These are phyloP conservation scores for Luffa aegyptiaca DNA, from an alignment of 306 rosid species.

Conservation along the genomic window DNA sequence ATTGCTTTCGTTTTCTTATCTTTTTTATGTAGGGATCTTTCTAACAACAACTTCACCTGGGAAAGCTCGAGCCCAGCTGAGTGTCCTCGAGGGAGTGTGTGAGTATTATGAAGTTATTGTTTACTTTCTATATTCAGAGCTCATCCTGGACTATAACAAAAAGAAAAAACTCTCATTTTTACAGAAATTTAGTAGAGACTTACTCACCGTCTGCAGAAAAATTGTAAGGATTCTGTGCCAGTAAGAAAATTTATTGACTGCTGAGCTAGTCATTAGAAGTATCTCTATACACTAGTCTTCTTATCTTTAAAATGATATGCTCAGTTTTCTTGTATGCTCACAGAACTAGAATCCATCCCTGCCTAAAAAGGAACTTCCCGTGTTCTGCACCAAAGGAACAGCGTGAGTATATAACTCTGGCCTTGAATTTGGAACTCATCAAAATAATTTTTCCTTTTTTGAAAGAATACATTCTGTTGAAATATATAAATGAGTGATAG, in stretches of 20 bases:
- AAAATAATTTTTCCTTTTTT: background rate
- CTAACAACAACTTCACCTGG: conserved; percentile 73
- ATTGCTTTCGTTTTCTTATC: background rate
- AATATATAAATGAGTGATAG: background rate
- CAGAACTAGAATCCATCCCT: conserved; percentile 42
- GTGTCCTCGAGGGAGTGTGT: conserved; percentile 71
- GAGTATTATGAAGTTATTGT: conserved; percentile 24
- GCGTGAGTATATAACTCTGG: conserved; percentile 33
- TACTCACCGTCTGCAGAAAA: conserved; percentile 46
- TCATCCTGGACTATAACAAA: background rate
- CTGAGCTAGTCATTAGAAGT: background rate
- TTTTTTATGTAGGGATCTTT: conserved; percentile 64
- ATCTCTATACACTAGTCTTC: background rate
- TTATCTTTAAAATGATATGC: background rate
- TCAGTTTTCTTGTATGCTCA: conserved; percentile 3
- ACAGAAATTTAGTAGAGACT: conserved; percentile 85
- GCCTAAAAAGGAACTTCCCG: conserved; percentile 65
- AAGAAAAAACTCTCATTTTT: conserved; percentile 10
- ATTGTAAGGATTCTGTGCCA: conserved; percentile 37
- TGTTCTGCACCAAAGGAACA: conserved; percentile 28
- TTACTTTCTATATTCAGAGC: background rate
- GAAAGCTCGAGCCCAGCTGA: conserved; percentile 53
- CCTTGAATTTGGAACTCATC: background rate
- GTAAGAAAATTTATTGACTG: background rate
- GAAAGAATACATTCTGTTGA: background rate